Percentiles rank a stretch among this genome's conserved stretches.
phyloP scores from a whole-genome alignment of 345 rosid species.

The Kernera saxatilis region DNA sequence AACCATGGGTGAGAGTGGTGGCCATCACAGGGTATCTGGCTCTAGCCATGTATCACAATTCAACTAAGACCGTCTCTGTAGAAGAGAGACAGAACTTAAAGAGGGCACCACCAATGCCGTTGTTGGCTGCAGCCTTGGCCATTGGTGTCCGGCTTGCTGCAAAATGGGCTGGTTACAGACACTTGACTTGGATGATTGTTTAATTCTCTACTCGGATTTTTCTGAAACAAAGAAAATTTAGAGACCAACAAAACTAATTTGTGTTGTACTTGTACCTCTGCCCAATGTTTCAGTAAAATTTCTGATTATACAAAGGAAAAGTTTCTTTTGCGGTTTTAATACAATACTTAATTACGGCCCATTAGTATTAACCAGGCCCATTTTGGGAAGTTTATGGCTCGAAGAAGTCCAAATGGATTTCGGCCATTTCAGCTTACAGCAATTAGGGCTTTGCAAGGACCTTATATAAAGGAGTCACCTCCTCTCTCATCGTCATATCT shows the following conservation, averaged over 20 bases:
- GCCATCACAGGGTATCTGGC: slow-evolving; percentile 49
- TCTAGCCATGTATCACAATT: slow-evolving; percentile 63
- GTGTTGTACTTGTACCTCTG: not conserved
- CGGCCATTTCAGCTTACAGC: not conserved
- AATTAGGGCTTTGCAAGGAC: slow-evolving; percentile 12
- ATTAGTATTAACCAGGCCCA: not conserved
- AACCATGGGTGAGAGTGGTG: slow-evolving; percentile 78
- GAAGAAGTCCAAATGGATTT: not conserved
- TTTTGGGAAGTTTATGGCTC: not conserved
- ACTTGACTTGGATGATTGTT: slow-evolving; percentile 86
- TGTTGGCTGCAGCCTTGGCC: slow-evolving; percentile 66
- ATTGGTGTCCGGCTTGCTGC: slow-evolving; percentile 81
- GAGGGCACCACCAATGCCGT: slow-evolving; percentile 55
- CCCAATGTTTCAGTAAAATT: not conserved
- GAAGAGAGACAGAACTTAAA: slow-evolving; percentile 40
- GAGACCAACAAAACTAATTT: slow-evolving; percentile 14
- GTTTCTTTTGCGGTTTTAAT: not conserved
- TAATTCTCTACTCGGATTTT: slow-evolving; percentile 25
- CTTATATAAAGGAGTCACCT: slow-evolving; percentile 2
- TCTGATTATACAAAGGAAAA: not conserved
- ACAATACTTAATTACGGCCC: not conserved
- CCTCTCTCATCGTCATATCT: not conserved
- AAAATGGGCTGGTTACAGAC: slow-evolving; percentile 85
- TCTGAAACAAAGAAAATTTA: not conserved
- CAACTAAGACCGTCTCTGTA: slow-evolving; percentile 38